Percentiles rank a stretch among this genome's conserved stretches.
Evolutionary conservation across 306 rosid species (phyloP).

Genomic region (Vigna radiata): DNA sequence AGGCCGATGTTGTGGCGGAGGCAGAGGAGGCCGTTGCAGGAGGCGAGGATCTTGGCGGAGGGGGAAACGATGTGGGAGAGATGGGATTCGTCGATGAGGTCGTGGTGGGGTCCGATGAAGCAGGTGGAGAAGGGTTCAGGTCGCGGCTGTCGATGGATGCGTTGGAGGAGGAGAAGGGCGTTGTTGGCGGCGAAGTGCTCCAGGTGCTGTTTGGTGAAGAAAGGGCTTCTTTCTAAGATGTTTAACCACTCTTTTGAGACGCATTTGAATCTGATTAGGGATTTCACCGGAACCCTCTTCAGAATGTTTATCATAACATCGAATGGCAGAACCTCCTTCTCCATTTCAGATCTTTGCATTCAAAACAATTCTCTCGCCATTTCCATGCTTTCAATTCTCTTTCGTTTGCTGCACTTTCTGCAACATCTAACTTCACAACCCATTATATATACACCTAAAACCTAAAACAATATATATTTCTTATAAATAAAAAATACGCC

Average conservation of each 20-base stretch:
- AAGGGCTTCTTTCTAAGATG: neutral
- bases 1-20: neutral
- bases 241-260: conserved; percentile 18
- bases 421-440: too few species aligned
- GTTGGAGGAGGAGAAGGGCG: conserved; percentile 24
- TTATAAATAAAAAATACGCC: too few species aligned
- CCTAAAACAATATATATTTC: too few species aligned
- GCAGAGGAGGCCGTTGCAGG: conserved; percentile 41
- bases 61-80: neutral
- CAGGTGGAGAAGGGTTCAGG: neutral
- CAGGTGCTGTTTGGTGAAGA: conserved; percentile 23
- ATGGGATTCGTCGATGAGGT: neutral
- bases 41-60: neutral
- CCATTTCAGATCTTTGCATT: neutral
- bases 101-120: neutral
- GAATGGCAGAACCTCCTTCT: neutral
- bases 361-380: neutral
- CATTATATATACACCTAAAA: too few species aligned
- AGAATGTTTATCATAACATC: conserved; percentile 32
- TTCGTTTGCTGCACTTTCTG: too few species aligned
- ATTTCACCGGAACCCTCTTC: conserved; percentile 39
- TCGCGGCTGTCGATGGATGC: neutral
- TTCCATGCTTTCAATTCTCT: neutral
- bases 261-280: conserved; percentile 24
- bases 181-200: neutral